A percentile compares a stretch with the other conserved stretches of the same genome.
phyloP scores from a whole-genome alignment of 352 stramenopile species.

The Discostella stelligera region DNA sequence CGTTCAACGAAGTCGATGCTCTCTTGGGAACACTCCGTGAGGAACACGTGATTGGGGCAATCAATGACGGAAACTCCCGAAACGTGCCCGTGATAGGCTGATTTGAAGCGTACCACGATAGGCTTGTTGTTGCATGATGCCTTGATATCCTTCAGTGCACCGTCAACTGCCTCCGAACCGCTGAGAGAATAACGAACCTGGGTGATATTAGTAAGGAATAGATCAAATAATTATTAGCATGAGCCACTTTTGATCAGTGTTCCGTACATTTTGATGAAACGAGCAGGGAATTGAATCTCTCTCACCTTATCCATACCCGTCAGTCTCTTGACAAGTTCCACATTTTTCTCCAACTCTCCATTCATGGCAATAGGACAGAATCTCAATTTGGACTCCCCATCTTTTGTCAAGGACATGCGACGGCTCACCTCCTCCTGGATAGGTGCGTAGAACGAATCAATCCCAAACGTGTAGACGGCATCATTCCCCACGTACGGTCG shows the following conservation, averaged over 20 bases:
- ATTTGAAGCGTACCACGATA: slow-evolving; percentile 49
- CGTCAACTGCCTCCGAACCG: slow-evolving; percentile 54
- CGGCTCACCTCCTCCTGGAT: slow-evolving; percentile 50
- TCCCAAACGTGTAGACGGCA: slow-evolving; percentile 46
- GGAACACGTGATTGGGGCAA: slow-evolving; percentile 47
- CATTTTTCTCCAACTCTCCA: slow-evolving; percentile 48
- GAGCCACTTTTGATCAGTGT: too few species aligned
- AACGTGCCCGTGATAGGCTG: slow-evolving; percentile 58
- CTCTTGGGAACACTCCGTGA: slow-evolving; percentile 39
- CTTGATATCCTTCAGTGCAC: slow-evolving; percentile 52
- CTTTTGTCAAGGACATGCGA: slow-evolving; percentile 26
- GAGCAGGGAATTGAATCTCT: background rate
- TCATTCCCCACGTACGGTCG: slow-evolving; percentile 46
- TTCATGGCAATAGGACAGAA: slow-evolving; percentile 55
- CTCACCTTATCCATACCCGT: slow-evolving; percentile 55
- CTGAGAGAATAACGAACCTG: slow-evolving; percentile 47
- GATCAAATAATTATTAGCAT: too few species aligned
- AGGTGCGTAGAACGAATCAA: slow-evolving; percentile 42
- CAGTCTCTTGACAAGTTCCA: slow-evolving; percentile 33
- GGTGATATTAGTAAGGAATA: too few species aligned
- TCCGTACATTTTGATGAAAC: background rate
- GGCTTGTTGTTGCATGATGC: slow-evolving; percentile 40
- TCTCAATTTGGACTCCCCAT: slow-evolving; percentile 17
- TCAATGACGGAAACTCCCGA: slow-evolving; percentile 47
- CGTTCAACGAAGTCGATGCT: slow-evolving; percentile 58